Evolutionary conservation across 495 filamentous ascomycete species (phyloP).

Genomic region (Aspergillus olivimuriae): DNA sequence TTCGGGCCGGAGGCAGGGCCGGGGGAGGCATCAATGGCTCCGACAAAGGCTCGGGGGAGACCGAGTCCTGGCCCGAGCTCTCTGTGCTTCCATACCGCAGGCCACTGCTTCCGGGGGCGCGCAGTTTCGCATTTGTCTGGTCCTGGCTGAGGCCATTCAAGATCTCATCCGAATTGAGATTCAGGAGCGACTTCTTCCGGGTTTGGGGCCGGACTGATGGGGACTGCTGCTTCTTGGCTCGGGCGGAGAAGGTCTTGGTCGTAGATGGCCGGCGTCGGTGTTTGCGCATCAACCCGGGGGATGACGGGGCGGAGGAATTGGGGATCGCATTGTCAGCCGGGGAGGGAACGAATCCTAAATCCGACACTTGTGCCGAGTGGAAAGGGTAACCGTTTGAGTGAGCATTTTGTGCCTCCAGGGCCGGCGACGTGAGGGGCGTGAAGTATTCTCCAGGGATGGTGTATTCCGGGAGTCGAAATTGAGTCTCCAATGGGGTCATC

Average conservation of each 20-base stretch:
- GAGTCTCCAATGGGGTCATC: slow-evolving; percentile 82
- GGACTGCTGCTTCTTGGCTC: slow-evolving; percentile 64
- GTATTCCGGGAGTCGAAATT: slow-evolving; percentile 77
- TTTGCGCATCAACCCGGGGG: slow-evolving; percentile 26
- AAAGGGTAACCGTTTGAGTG: slow-evolving; percentile 31
- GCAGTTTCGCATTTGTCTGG: slow-evolving; percentile 21
- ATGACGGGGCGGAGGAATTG: slow-evolving; percentile 21
- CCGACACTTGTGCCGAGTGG: slow-evolving; percentile 29
- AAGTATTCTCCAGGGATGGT: slow-evolving; percentile 84
- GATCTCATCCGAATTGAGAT: slow-evolving; percentile 48
- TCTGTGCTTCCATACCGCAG: slow-evolving; percentile 45
- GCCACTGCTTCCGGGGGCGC: slow-evolving; percentile 28
- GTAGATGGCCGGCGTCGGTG: slow-evolving; percentile 35
- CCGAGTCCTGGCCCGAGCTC: slow-evolving; percentile 59
- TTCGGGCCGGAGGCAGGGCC: slow-evolving; percentile 46
- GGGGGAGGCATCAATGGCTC: slow-evolving; percentile 70
- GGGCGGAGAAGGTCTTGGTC: slow-evolving; percentile 33
- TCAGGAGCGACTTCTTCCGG: slow-evolving; percentile 54
- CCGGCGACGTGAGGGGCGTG: slow-evolving; percentile 88
- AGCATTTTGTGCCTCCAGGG: slow-evolving; percentile 73
- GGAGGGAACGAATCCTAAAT: slow-evolving; percentile 39
- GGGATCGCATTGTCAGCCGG: slow-evolving; percentile 42
- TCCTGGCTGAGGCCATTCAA: slow-evolving; percentile 30
- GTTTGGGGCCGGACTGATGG: slow-evolving; percentile 76
- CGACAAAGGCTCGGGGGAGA: slow-evolving; percentile 64